Conservation (phyloP, 176 grass and related monocot genomes). For the Bromus sterilis region DNA sequence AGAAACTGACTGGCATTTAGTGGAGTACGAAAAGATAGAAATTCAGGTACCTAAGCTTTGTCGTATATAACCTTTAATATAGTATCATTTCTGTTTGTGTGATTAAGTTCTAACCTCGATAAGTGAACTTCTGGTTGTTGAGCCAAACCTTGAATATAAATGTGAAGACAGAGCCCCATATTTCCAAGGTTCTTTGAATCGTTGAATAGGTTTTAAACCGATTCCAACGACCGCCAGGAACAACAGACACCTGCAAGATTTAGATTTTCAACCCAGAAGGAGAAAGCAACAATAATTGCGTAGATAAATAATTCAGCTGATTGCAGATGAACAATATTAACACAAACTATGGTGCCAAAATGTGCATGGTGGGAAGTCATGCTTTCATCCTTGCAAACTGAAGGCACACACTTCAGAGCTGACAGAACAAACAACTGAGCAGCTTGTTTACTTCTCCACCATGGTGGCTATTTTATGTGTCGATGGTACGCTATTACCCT, state of each 20-base stretch:
- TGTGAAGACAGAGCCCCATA: constrained; percentile 86
- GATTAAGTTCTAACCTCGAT: constrained; percentile 49
- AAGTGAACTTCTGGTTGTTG: constrained; percentile 87
- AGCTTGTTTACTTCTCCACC: background rate
- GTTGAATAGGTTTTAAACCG: constrained; percentile 99
- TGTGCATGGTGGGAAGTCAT: background rate
- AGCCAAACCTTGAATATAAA: constrained; percentile 91
- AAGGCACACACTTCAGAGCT: background rate
- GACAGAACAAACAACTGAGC: background rate
- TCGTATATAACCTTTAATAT: background rate
- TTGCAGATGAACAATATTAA: background rate
- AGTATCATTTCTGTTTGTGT: background rate
- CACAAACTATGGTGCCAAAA: background rate
- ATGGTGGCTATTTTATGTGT: no score
- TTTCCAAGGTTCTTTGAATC: constrained; percentile 95
- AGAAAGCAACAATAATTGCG: background rate
- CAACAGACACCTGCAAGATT: constrained; percentile 74
- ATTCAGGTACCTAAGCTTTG: background rate
- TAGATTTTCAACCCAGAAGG: constrained; percentile 17
- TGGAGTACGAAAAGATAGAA: constrained; percentile 5
- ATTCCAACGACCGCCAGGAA: constrained; percentile 85
- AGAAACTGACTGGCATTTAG: background rate
- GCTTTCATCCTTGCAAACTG: background rate
- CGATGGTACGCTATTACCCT: no score
- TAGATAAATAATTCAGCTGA: background rate